Evolutionary conservation across 2,329 filamentous ascomycete species (phyloP), one percentile per base, ranked within the genome.

Genomic region (Cytospora paraplurivora): DNA sequence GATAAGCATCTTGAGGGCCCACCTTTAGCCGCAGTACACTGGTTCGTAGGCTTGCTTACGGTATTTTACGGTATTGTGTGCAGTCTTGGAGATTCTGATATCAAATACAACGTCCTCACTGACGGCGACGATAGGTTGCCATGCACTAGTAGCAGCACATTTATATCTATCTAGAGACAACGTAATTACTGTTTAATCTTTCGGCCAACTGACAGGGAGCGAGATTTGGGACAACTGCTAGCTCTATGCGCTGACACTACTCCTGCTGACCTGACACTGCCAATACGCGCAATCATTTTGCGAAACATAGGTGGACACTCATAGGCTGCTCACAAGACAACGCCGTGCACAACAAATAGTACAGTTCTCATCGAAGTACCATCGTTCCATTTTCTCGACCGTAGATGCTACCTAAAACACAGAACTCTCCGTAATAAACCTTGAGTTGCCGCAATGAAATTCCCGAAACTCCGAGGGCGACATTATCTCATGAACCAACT

Each of bases 301-400:
- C 2, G n/a, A 15, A 27, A 27, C 27, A 27, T n/a, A n/a, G 7
- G 38, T 8, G 17, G 38, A n/a, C 17, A 13, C 17, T 17, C 41
- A n/a, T 52, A 33, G 37, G 51, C 21, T 52, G 47, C 52, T 49
- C 56, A 56, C 51, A 21, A 50, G 51, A 35, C 52, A 52, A 17
- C 17, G 19, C 50, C 67, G 68, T 62, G 66, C 68, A 59, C 44
- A 41, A 27, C 33, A 69, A 66, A 58, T 38, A 65, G 21, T 33
- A 7, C 32, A 52, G 15, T 49, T 15, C 49, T 27, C 32, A n/a
- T 55, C 51, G 33, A 19, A 19, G 59, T 49, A 59, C 55, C 61
- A 54, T 59, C 61, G 50, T 56, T 59, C 59, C 62, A 61, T 62
- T 62, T 62, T 65, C 56, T 63, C 56, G 19, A 57, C 44, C n/a